A percentile compares a stretch with the other conserved stretches of the same genome.
Conservation (phyloP, 2,329 filamentous ascomycete genomes). For the Fusarium liriodendri region DNA sequence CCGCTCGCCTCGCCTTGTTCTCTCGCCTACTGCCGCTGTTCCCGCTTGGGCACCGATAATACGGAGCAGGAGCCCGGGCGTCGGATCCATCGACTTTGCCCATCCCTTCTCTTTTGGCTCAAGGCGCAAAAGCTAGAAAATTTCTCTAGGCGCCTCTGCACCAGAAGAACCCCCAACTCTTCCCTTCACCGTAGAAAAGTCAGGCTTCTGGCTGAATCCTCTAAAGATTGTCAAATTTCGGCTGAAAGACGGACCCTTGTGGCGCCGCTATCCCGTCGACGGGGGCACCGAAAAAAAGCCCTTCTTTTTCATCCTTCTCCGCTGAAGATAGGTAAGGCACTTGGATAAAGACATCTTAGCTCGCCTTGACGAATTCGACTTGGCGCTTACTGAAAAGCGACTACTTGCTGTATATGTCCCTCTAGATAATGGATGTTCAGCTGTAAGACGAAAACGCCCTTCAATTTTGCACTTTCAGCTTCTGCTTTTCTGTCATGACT, state of each 20-base stretch:
- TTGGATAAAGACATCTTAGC: conserved; percentile 2
- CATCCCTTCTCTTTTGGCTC: conserved; percentile 24
- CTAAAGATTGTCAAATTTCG: conserved; percentile 35
- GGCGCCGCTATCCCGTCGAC: conserved; percentile 27
- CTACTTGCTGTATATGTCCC: background rate
- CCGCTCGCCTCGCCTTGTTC: background rate
- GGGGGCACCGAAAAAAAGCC: conserved; percentile 20
- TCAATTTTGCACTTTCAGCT: background rate
- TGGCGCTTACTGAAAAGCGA: background rate
- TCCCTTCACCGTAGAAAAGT: background rate
- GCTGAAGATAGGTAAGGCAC: background rate
- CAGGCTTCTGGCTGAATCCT: background rate
- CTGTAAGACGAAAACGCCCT: background rate
- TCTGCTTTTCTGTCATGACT: background rate
- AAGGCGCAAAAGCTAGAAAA: conserved; percentile 15
- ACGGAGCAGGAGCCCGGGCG: background rate
- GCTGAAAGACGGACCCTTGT: conserved; percentile 35
- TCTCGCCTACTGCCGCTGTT: background rate
- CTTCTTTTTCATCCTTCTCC: conserved; percentile 2
- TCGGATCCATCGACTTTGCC: background rate
- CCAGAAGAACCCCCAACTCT: background rate
- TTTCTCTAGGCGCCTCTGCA: background rate
- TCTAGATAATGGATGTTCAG: background rate
- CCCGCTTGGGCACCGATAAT: conserved; percentile 26
- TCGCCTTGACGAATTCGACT: conserved; percentile 1